phyloP scores from a whole-genome alignment of 1,284 basidiomycete species.

The Sutorius eximius region DNA sequence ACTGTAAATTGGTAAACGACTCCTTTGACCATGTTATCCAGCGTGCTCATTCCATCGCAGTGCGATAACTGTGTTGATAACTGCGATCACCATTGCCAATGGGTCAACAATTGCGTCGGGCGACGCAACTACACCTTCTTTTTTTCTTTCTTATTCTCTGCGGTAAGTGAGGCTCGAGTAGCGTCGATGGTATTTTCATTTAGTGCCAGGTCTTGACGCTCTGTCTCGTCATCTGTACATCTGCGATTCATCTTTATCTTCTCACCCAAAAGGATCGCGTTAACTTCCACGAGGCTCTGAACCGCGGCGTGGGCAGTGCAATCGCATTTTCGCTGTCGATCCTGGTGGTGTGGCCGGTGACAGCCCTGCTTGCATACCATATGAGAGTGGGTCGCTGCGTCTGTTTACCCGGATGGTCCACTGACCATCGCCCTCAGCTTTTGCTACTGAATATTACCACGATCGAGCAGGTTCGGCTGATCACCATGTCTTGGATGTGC shows the following conservation, averaged over 20 bases:
- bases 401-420: not conserved
- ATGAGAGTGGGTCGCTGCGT: conserved; percentile 57
- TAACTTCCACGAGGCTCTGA: conserved; percentile 58
- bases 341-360: conserved; percentile 77
- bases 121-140: conserved; percentile 91
- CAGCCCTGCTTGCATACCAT: conserved; percentile 80
- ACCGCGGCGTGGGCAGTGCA: conserved; percentile 69
- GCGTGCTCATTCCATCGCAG: conserved; percentile 38
- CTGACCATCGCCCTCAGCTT: conserved; percentile 47
- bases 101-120: conserved; percentile 93
- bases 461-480: conserved; percentile 79
- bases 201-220: conserved; percentile 60
- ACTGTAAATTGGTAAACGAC: conserved; percentile 80
- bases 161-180: conserved; percentile 49
- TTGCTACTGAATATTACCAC: conserved; percentile 85
- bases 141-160: conserved; percentile 72
- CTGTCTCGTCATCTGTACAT: conserved; percentile 76
- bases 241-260: conserved; percentile 77
- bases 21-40: not conserved
- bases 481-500: not conserved
- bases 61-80: conserved; percentile 95
- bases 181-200: conserved; percentile 7
- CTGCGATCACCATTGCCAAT: conserved; percentile 90
- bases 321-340: conserved; percentile 73
- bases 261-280: conserved; percentile 55